A percentile compares a stretch with the other conserved stretches of the same genome.
Conservation (phyloP, 2,329 filamentous ascomycete genomes). For the Botrytis fragariae region DNA sequence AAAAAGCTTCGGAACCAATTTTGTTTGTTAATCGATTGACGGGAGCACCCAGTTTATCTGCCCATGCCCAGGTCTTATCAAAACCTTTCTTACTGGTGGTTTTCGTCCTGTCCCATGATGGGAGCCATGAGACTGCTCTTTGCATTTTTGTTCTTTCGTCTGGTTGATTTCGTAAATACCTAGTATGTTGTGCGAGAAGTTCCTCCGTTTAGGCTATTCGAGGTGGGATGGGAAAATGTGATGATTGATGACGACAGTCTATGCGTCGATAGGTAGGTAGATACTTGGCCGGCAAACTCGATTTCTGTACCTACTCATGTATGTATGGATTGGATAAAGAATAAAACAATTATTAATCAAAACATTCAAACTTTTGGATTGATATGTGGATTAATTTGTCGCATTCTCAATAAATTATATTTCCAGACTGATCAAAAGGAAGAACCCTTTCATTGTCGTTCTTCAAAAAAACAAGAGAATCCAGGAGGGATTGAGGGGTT, state of each 20-base stretch:
- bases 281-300: background rate
- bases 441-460: constrained; percentile 4
- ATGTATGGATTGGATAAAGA: background rate
- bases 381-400: constrained; percentile 9
- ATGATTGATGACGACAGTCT: constrained; percentile 16
- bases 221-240: constrained; percentile 10
- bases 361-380: background rate
- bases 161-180: constrained; percentile 28
- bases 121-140: constrained; percentile 37
- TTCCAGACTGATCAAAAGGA: background rate
- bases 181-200: constrained; percentile 23
- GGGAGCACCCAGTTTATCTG: constrained; percentile 67
- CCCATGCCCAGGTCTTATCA: constrained; percentile 67
- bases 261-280: background rate
- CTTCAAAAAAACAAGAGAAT: background rate
- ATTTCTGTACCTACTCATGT: background rate
- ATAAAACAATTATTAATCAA: background rate
- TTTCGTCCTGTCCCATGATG: constrained; percentile 55
- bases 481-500: constrained; percentile 2
- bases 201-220: constrained; percentile 16
- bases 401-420: constrained; percentile 5
- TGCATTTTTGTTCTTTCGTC: constrained; percentile 34
- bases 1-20: constrained; percentile 77
- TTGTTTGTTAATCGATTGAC: constrained; percentile 81
- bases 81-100: constrained; percentile 62